These are phyloP conservation scores for Agapanthus africanus DNA, from an alignment of 106 monocot genomes.

Conservation along the genomic window DNA sequence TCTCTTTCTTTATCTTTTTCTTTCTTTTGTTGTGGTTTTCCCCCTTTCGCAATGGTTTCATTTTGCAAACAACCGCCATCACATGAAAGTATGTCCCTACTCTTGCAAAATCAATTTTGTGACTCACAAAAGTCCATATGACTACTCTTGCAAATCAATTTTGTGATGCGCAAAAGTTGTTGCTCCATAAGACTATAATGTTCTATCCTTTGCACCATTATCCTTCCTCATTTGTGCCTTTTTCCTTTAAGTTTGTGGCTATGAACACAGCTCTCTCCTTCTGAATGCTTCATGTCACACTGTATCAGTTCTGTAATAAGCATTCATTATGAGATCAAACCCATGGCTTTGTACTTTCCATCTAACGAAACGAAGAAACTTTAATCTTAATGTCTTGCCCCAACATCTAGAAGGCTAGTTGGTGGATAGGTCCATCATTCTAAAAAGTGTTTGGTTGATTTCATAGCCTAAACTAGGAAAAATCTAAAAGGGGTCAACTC, in stretches of 20 bases:
- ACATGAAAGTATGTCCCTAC: neutral
- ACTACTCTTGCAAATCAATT: neutral
- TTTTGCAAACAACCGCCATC: neutral
- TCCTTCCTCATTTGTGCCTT: neutral
- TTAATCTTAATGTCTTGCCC: too few relatives aligned
- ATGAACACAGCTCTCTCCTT: neutral
- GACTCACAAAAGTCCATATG: too few relatives aligned
- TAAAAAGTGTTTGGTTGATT: neutral
- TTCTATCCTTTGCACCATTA: neutral
- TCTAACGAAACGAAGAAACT: neutral
- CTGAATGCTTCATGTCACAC: neutral
- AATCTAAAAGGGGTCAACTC: too few relatives aligned
- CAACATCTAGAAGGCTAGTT: neutral
- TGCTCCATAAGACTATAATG: neutral
- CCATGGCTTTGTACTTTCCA: neutral
- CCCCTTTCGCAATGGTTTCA: neutral
- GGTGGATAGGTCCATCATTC: neutral
- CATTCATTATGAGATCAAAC: neutral
- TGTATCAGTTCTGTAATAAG: neutral
- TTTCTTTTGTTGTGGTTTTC: neutral
- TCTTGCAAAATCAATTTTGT: too few relatives aligned
- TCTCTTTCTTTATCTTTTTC: too few relatives aligned
- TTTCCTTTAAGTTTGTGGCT: neutral
- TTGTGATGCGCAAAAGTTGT: too few relatives aligned
- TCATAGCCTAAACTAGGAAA: neutral